Conservation (phyloP, 208 protist genomes). For the Leishmania mexicana region DNA sequence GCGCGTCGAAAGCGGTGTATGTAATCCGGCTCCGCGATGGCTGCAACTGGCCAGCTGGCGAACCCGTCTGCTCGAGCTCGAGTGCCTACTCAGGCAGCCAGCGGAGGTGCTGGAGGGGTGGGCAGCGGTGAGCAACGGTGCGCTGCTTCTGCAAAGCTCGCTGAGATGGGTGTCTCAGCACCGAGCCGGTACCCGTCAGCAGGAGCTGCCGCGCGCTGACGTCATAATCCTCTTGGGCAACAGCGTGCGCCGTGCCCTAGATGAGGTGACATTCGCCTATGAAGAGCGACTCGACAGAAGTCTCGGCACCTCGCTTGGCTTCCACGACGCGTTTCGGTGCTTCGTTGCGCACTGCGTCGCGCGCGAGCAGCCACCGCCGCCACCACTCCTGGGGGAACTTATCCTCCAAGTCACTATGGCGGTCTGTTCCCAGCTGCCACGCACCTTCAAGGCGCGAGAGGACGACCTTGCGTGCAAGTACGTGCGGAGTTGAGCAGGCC, state of each 20-base stretch:
- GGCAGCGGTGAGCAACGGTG: not conserved
- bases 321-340: not conserved
- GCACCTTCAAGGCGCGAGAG: not conserved
- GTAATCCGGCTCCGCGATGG: not conserved
- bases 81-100: not conserved
- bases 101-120: not conserved
- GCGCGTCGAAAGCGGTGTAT: not conserved
- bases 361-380: not conserved
- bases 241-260: not conserved
- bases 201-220: not conserved
- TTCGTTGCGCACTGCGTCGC: not conserved
- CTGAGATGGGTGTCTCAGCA: not conserved
- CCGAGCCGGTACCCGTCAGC: not conserved
- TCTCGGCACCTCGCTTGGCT: not conserved
- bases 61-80: not conserved
- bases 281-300: not conserved
- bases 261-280: not conserved
- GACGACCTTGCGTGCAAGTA: too few relatives aligned
- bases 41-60: not conserved
- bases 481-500: not conserved
- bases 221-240: not conserved
- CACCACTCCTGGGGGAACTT: not conserved
- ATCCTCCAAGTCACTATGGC: not conserved
- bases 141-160: constrained; percentile 8
- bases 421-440: not conserved